Percentiles rank a stretch among this genome's conserved stretches.
Conservation (phyloP, 805 yeast species). For the Metschnikowia dekortorum region DNA sequence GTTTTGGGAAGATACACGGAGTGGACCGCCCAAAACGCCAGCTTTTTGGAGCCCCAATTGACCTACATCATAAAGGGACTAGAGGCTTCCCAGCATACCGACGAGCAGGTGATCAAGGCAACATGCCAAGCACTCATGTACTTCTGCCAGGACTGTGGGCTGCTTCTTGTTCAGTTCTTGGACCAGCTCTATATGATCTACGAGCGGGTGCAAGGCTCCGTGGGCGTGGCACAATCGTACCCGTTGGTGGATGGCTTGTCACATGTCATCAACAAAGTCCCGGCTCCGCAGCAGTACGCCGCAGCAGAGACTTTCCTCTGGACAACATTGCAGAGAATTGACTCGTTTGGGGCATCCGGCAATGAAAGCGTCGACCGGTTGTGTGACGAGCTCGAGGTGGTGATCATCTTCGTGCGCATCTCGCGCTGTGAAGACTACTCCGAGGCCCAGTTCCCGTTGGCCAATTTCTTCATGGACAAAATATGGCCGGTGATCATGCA, state of each 20-base stretch:
- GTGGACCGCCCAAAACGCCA: constrained; percentile 89
- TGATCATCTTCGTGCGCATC: constrained; percentile 55
- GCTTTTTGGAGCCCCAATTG: constrained; percentile 74
- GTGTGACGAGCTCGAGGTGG: constrained; percentile 71
- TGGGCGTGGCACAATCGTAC: constrained; percentile 66
- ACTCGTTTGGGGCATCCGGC: constrained; percentile 18
- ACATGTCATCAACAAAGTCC: constrained; percentile 65
- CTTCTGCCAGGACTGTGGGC: constrained; percentile 87
- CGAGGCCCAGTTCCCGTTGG: constrained; percentile 45
- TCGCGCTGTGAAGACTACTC: constrained; percentile 46
- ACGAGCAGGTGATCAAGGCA: constrained; percentile 63
- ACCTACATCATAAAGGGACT: constrained; percentile 81
- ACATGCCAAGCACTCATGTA: constrained; percentile 92
- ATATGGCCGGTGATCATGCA: constrained; percentile 56
- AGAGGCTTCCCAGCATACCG: constrained; percentile 16
- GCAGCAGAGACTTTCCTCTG: constrained; percentile 60
- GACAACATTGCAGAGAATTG: constrained; percentile 54
- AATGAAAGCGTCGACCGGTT: constrained; percentile 23
- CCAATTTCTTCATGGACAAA: constrained; percentile 46
- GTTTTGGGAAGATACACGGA: constrained; percentile 94
- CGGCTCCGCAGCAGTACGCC: constrained; percentile 47
- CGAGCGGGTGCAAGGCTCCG: constrained; percentile 42
- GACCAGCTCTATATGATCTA: constrained; percentile 76
- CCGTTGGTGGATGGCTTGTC: constrained; percentile 90
- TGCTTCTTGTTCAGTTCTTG: constrained; percentile 56